Conservation (phyloP, 192 early-diverging fungal genomes). For the Jimgerdemannia flammicorona region DNA sequence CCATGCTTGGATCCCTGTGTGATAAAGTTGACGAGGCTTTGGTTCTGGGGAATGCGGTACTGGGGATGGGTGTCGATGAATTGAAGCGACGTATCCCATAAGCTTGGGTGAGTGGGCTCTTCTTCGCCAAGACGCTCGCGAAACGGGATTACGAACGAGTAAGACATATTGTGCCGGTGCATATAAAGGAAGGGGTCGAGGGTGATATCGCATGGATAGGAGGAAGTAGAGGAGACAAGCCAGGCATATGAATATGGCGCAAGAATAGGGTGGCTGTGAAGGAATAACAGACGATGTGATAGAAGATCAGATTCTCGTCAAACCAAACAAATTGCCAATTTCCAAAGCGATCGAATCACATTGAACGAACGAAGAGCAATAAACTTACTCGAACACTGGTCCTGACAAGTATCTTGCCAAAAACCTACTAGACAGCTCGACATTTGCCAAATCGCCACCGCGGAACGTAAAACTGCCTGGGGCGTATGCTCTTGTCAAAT, state of each 20-base stretch:
- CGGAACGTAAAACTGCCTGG: background rate
- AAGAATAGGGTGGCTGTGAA: background rate
- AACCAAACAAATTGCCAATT: background rate
- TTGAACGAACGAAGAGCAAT: background rate
- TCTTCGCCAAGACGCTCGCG: background rate
- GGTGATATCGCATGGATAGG: background rate
- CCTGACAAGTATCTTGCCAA: background rate
- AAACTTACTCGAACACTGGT: background rate
- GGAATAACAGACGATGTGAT: background rate
- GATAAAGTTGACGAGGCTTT: background rate
- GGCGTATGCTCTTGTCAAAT: background rate
- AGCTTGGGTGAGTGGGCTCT: background rate
- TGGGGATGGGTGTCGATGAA: background rate
- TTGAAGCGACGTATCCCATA: background rate
- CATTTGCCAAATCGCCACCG: background rate
- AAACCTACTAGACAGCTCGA: background rate
- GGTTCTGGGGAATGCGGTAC: background rate
- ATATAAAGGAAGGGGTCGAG: background rate
- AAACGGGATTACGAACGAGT: background rate
- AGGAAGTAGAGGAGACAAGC: background rate
- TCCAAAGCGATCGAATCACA: background rate
- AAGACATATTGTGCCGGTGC: background rate
- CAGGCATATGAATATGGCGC: background rate
- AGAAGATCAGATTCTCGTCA: background rate
- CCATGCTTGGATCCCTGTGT: background rate